Percentiles rank a stretch among this genome's conserved stretches.
Conservation (phyloP, 139 green algal species). For the Trebouxia sp. region DNA sequence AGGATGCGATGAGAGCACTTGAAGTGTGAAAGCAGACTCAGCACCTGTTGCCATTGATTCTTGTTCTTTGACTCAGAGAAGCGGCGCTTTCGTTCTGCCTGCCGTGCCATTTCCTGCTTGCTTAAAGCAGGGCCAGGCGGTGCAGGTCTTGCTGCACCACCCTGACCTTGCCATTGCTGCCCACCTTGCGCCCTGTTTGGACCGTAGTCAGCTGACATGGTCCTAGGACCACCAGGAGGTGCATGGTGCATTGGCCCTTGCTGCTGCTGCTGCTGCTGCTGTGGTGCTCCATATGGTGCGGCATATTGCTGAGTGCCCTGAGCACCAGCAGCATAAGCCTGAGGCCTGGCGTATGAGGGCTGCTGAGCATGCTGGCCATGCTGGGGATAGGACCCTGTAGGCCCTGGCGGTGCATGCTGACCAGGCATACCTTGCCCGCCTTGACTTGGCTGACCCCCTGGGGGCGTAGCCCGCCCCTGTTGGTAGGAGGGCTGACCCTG, state of each 20-base stretch:
- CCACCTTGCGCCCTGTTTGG: background rate
- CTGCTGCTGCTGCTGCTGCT: background rate
- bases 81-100: slow-evolving; percentile 33
- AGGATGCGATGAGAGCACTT: background rate
- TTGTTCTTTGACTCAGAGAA: slow-evolving; percentile 40
- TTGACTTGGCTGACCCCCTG: too few relatives aligned
- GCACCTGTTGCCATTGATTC: slow-evolving; percentile 12
- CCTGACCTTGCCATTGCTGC: background rate
- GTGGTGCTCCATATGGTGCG: background rate
- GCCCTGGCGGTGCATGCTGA: background rate
- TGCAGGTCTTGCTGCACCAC: background rate
- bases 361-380: background rate
- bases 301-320: background rate
- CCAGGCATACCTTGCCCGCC: too few relatives aligned
- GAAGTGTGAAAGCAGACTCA: background rate
- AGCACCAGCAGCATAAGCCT: background rate
- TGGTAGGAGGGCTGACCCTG: too few relatives aligned
- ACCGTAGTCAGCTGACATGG: background rate
- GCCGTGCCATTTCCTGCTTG: slow-evolving; percentile 35
- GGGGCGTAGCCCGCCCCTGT: too few relatives aligned
- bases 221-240: background rate
- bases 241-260: background rate
- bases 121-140: slow-evolving; percentile 2
- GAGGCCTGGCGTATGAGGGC: background rate
- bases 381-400: background rate